These are phyloP conservation scores for Thalassia testudinum DNA, from an alignment of 116 monocot genomes.

Conservation along the genomic window DNA sequence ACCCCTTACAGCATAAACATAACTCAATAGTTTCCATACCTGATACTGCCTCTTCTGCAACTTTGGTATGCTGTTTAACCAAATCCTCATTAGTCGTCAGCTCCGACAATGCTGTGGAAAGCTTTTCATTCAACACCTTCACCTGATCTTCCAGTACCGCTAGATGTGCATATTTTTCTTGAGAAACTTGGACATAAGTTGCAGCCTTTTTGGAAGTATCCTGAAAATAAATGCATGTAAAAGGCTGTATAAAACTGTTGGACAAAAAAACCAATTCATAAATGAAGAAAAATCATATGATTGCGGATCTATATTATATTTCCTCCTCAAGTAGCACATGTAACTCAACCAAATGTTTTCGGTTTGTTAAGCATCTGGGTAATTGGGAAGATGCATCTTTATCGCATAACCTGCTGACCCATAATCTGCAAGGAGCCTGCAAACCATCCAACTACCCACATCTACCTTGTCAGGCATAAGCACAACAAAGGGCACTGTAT, in stretches of 20 bases:
- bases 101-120: slow-evolving; percentile 31
- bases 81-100: slow-evolving; percentile 47
- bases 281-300: too few relatives aligned
- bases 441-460: too few relatives aligned
- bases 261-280: too few relatives aligned
- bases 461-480: too few relatives aligned
- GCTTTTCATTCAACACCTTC: slow-evolving; percentile 28
- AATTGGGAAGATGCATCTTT: too few relatives aligned
- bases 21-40: slow-evolving; percentile 40
- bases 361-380: too few relatives aligned
- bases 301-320: too few relatives aligned
- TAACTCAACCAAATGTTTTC: too few relatives aligned
- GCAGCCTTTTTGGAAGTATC: slow-evolving; percentile 16
- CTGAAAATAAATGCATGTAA: slow-evolving; percentile 7
- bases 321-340: too few relatives aligned
- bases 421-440: too few relatives aligned
- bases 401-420: too few relatives aligned
- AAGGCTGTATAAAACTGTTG: neutral
- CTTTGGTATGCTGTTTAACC: slow-evolving; percentile 88
- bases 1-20: neutral
- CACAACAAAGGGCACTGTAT: too few relatives aligned
- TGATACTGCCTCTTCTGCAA: slow-evolving; percentile 89
- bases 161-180: slow-evolving; percentile 35
- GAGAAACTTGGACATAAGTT: slow-evolving; percentile 36
- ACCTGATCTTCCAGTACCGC: slow-evolving; percentile 48